Base-by-base conservation (phyloP, 1,284 basidiomycete species). In the Vanrija sp. region DNA sequence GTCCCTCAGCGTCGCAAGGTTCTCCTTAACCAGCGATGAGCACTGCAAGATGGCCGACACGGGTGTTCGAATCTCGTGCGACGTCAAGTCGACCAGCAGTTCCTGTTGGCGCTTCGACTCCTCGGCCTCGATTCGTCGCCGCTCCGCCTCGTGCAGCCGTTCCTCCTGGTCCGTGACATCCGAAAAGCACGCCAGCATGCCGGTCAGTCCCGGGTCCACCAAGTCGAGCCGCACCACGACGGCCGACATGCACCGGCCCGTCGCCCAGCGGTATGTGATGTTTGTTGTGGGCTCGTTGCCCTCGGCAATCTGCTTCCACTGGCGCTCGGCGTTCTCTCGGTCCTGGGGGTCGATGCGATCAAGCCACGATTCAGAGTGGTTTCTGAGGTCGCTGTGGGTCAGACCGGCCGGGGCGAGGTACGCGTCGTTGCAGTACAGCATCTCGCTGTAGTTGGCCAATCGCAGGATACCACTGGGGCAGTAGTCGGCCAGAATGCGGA, bases 161-260 rank as follows among this genome's bases (percentile, higher is more conserved):
- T 64, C 61, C 60, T 71, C 68, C 50, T 72, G 68, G 37, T 71
- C 56, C 4, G 67, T 64, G 5, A 72, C 64, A 46, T 74, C 74
- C 10, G 58, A 63, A 0, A 71, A 49, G 55, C 73, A 75, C 1
- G 67, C 71, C 5, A 75, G 47, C 20, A 71, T 59, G n/a, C 72
- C 72, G 0, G 58, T 31, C 62, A 69, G 60, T 9, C 52, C 56
- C 8, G 61, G 61, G 12, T 54, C 50, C 10, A 69, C 52, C 22
- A 61, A 46, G 50, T 73, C 68, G 18, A 75, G 55, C 4, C 69
- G 64, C 47, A 72, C 58, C 39, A 73, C 72, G 24, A 60, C 54
- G 1, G 64, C 70, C 6, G 57, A 49, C 27, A 70, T 63, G 14
- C 50, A 55, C 19, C 53, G 56, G 0, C 70, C 71, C 16, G 61